phyloP scores from a whole-genome alignment of 768 basidiomycete genomes.

The Lepiota venenata region DNA sequence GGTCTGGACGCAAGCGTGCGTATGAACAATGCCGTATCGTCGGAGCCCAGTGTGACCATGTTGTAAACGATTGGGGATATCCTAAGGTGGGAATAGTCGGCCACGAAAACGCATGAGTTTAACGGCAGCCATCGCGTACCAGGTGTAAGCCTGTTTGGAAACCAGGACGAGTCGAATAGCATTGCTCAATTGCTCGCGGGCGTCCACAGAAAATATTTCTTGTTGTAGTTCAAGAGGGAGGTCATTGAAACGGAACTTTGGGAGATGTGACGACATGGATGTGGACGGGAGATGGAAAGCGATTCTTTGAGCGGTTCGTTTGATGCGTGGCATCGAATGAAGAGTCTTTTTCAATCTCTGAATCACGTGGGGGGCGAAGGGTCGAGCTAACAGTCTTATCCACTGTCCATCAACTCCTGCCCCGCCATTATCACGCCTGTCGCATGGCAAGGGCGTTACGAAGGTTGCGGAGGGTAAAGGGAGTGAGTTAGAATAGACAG shows the following conservation, averaged over 20 bases:
- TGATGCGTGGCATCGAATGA: constrained; percentile 15
- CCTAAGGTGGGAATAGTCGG: constrained; percentile 21
- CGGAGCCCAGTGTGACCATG: constrained; percentile 30
- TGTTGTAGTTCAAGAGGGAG: constrained; percentile 39
- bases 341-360: constrained; percentile 21
- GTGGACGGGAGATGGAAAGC: constrained; percentile 18
- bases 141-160: constrained; percentile 28
- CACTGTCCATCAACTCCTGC: constrained; percentile 1
- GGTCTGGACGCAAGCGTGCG: constrained; percentile 31
- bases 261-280: constrained; percentile 15
- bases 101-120: background rate
- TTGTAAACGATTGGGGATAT: constrained; percentile 36
- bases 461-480: background rate
- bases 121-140: constrained; percentile 21
- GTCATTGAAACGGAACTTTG: constrained; percentile 23
- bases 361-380: constrained; percentile 27
- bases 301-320: constrained; percentile 21
- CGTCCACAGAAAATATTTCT: constrained; percentile 33
- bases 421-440: constrained; percentile 17
- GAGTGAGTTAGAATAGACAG: background rate
- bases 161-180: constrained; percentile 31
- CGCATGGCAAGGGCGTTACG: background rate
- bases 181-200: constrained; percentile 20
- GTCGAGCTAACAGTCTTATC: constrained; percentile 6
- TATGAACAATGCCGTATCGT: constrained; percentile 31